Base-by-base conservation (phyloP, 2,329 filamentous ascomycete genomes). In the Clonostachys sp. region DNA sequence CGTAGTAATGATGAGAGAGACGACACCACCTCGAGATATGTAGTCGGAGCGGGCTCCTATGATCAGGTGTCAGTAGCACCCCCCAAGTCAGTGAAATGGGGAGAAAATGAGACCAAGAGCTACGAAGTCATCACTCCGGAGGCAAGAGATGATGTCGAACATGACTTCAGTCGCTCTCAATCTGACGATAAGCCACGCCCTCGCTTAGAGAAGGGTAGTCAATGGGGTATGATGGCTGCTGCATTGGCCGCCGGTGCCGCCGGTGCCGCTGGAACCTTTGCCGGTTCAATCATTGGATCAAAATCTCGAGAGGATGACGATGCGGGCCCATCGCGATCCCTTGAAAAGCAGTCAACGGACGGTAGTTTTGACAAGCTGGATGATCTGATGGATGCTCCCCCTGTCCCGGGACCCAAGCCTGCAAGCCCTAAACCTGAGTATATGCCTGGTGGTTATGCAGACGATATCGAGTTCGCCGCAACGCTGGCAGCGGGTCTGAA, bases 401-500 rank as follows among this genome's bases (percentile, higher is more conserved):
- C 78, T 30, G 59, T 73, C 17, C 73, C 78, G 16, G 83, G 84
- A 5, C 77, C 81, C 5, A 83, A 84, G 55, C 78, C 78, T 9
- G 52, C 66, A 12, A 73, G 68, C 51, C 70, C 73, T n/a, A 67
- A 68, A 45, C 55, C 59, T 17, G 59, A 72, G 41, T 74, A 79
- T 48, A 79, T 86, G 62, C 83, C 85, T 20, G 86, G 85, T 17
- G 68, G 76, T 10, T 91, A 87, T 57, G 78, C 70, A 2, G 78
- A 84, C 48, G 86, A 89, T 54, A 66, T 86, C 9, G 82, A 83
- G 45, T 89, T 90, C 54, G 81, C 83, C 8, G 86, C 86, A 30
- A 81, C 79, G 4, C 66, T 89, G 42, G 84, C 85, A 48, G 87
- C 85, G 43, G 84, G 83, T 2, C 71, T 88, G 44, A 69, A 84